Evolutionary conservation across 805 yeast species (phyloP).

Genomic region (Starmerella stellata): DNA sequence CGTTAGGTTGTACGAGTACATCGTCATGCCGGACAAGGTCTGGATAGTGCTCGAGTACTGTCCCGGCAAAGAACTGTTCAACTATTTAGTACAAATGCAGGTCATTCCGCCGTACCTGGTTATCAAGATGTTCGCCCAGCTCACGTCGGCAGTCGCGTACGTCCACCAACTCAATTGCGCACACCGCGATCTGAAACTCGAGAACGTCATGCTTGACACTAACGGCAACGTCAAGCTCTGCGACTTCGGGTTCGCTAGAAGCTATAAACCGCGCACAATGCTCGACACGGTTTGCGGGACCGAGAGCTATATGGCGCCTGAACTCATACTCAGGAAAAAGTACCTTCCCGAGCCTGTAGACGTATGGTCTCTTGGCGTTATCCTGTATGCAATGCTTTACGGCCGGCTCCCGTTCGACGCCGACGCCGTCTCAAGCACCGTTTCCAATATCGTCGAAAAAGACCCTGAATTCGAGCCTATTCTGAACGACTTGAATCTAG

Average conservation of each 20-base stretch:
- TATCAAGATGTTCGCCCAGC: slow-evolving; percentile 29
- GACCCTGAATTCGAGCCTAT: slow-evolving; percentile 39
- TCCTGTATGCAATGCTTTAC: slow-evolving; percentile 61
- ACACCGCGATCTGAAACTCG: slow-evolving; percentile 66
- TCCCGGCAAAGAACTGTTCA: slow-evolving; percentile 30
- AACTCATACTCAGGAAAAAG: slow-evolving; percentile 45
- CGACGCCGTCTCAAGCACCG: slow-evolving; percentile 46
- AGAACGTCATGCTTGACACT: slow-evolving; percentile 60
- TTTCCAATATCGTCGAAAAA: slow-evolving; percentile 38
- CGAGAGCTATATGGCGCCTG: slow-evolving; percentile 93
- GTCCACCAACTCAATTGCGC: slow-evolving; percentile 63
- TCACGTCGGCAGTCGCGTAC: slow-evolving; percentile 46
- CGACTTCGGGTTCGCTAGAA: slow-evolving; percentile 90
- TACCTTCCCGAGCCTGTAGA: slow-evolving; percentile 68
- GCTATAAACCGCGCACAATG: slow-evolving; percentile 36
- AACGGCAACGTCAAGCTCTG: slow-evolving; percentile 67
- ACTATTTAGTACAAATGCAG: slow-evolving; percentile 20
- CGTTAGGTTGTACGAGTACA: slow-evolving; percentile 68
- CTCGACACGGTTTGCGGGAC: slow-evolving; percentile 86
- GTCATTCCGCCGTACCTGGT: slow-evolving; percentile 13
- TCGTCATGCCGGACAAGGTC: slow-evolving; percentile 57
- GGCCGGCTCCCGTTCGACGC: slow-evolving; percentile 90
- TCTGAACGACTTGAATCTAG: slow-evolving; percentile 26
- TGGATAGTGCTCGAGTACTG: slow-evolving; percentile 89
- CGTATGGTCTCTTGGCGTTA: slow-evolving; percentile 84